Evolutionary conservation across 2,329 filamentous ascomycete species (phyloP), one percentile per base, ranked within the genome.

Genomic region (Colletotrichum sp.): DNA sequence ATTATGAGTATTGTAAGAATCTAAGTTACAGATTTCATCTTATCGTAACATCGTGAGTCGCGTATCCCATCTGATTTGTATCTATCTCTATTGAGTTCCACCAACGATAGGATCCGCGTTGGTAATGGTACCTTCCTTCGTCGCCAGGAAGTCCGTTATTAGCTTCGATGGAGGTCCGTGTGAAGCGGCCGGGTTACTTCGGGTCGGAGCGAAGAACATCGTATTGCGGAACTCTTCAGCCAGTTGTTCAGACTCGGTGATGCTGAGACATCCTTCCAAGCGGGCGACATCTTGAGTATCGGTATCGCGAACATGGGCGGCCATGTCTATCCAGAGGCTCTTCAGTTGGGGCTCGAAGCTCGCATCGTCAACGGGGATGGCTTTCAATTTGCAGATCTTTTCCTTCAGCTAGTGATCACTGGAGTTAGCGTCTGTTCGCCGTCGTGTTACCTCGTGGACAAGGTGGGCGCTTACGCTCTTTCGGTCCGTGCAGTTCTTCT

Each of bases 231-330:
- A 74, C 12, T 69, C 28, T n/a, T 65, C 61, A 9, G 60, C 71
- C 2, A 76, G 38, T 3, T 70, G 26, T 24, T 76, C 71, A 5
- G 74, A 76, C 38, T 76, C 74, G 5, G 55, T 71, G 2, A 58
- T 76, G 36, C 60, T 75, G 10, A 76, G 72, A 16, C 74, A 71
- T 21, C 58, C 74, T n/a, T 76, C 74, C 8, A 76, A 32, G 6
- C 71, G 36, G 4, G 60, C 74, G 6, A 76, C 66, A 28, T 74
- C 74, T 28, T 76, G 66, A 4, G 55, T 32, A 2, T 76, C 74
- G 21, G 71, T 76, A 16, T 75, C 71, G 13, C 67, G 71, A 24
- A 76, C 61, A 28, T 76, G 74, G 15, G 66, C 61, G 5, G 71
- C 38, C 74, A 76, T 28, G 55, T 71, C 67, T 2, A 67, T 63